Conservation (phyloP, 805 yeast species). For the Saccharomycopsis vini region DNA sequence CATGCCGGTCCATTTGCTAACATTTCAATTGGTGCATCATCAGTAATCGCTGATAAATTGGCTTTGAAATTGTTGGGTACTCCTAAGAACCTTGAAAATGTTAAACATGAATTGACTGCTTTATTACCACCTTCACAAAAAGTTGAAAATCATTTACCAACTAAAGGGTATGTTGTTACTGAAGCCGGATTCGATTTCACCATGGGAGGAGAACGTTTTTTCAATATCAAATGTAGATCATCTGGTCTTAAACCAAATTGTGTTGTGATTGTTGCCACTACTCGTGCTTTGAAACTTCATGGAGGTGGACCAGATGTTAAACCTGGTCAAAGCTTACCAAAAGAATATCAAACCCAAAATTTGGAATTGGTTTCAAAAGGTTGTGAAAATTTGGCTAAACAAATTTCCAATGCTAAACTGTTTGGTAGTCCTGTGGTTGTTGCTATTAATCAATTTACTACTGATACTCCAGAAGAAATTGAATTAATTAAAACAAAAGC, state of each 20-base stretch:
- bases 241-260: slow-evolving; percentile 84
- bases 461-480: slow-evolving; percentile 76
- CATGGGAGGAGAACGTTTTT: slow-evolving; percentile 97
- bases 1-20: slow-evolving; percentile 99
- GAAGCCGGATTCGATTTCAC: slow-evolving; percentile 99
- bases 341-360: slow-evolving; percentile 72
- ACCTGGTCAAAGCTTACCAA: slow-evolving; percentile 84
- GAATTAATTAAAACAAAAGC: slow-evolving; percentile 74
- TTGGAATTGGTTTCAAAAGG: slow-evolving; percentile 71
- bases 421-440: slow-evolving; percentile 91
- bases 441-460: slow-evolving; percentile 80
- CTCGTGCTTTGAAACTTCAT: slow-evolving; percentile 91
- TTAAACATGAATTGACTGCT: slow-evolving; percentile 21
- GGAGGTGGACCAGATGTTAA: slow-evolving; percentile 97
- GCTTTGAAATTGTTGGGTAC: slow-evolving; percentile 85
- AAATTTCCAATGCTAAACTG: slow-evolving; percentile 72
- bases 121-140: neutral
- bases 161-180: slow-evolving; percentile 83
- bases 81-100: slow-evolving; percentile 33
- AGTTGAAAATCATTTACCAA: slow-evolving; percentile 25
- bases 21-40: slow-evolving; percentile 93
- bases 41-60: slow-evolving; percentile 86
- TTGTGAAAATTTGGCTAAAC: slow-evolving; percentile 82
- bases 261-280: slow-evolving; percentile 91
- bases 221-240: slow-evolving; percentile 90